phyloP scores from a whole-genome alignment of 1,284 basidiomycete genomes.

The Ceratobasidium sp. region DNA sequence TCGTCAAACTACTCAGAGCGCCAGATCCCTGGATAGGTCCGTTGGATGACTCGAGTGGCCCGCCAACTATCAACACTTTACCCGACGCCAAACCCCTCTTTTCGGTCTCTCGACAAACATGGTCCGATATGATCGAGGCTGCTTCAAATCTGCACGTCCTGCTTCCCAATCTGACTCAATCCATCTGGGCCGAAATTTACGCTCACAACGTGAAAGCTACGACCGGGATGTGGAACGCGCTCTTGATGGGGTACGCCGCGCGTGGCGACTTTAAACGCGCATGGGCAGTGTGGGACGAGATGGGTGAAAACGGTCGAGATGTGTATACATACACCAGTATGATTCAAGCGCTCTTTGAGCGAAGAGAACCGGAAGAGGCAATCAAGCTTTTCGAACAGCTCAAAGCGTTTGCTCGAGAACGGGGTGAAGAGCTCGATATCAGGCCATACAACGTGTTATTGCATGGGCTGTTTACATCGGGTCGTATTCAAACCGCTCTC shows the following conservation, averaged over 20 bases:
- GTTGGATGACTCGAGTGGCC: slow-evolving; percentile 47
- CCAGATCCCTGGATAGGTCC: slow-evolving; percentile 56
- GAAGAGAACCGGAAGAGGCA: slow-evolving; percentile 56
- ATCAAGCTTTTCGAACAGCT: slow-evolving; percentile 61
- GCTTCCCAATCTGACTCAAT: slow-evolving; percentile 61
- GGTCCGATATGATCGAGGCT: slow-evolving; percentile 67
- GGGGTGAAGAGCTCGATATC: slow-evolving; percentile 48
- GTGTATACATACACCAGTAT: slow-evolving; percentile 66
- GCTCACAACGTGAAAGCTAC: slow-evolving; percentile 58
- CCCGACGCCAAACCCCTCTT: slow-evolving; percentile 52
- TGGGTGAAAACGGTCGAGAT: slow-evolving; percentile 64
- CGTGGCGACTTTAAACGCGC: slow-evolving; percentile 58
- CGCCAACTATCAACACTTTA: not conserved
- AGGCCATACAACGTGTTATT: slow-evolving; percentile 69
- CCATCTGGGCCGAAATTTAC: slow-evolving; percentile 69
- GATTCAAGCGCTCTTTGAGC: slow-evolving; percentile 62
- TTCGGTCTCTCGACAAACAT: slow-evolving; percentile 60
- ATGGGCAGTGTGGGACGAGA: slow-evolving; percentile 63
- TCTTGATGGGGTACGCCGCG: slow-evolving; percentile 66
- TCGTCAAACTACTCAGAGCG: slow-evolving; percentile 61
- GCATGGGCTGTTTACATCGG: slow-evolving; percentile 62
- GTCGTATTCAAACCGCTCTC: slow-evolving; percentile 56
- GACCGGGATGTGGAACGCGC: slow-evolving; percentile 66
- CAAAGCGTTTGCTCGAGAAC: slow-evolving; percentile 45
- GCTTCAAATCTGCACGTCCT: slow-evolving; percentile 59